Conservation (phyloP, 495 filamentous ascomycete genomes). For the Hyaloscypha hepaticicola region DNA sequence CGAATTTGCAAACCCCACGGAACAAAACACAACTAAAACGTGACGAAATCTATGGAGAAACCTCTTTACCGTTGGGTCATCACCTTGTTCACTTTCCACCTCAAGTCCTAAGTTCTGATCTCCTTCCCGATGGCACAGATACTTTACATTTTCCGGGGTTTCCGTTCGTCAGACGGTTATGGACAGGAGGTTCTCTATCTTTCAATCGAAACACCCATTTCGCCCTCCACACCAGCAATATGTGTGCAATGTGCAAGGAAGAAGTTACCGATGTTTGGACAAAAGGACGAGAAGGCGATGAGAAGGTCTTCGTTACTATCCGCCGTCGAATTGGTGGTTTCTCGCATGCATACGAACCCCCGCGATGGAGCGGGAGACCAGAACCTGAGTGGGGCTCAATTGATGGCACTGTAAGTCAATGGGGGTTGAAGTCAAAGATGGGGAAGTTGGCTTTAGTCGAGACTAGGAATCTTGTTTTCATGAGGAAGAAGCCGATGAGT, state of each 20-base stretch:
- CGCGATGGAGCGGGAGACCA: not conserved
- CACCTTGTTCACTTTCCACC: conserved; percentile 75
- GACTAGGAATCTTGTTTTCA: conserved; percentile 51
- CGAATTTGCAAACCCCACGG: not conserved
- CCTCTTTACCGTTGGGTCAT: conserved; percentile 59
- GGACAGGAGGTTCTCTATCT: conserved; percentile 63
- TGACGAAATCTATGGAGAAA: not conserved
- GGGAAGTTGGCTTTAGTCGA: not conserved
- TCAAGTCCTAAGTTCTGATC: conserved; percentile 47
- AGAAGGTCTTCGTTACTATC: conserved; percentile 43
- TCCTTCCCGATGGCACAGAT: conserved; percentile 73
- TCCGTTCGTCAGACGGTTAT: conserved; percentile 71
- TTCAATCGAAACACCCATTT: conserved; percentile 35
- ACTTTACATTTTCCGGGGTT: conserved; percentile 61
- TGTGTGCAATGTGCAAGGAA: conserved; percentile 50
- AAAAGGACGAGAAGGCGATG: conserved; percentile 51
- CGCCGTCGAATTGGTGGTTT: not conserved
- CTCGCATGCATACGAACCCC: not conserved
- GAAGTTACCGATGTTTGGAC: conserved; percentile 56
- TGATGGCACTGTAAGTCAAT: not conserved
- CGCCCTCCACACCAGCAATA: conserved; percentile 45
- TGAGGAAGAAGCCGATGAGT: conserved; percentile 40
- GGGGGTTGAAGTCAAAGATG: not conserved
- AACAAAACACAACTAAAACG: not conserved
- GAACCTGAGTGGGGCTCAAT: not conserved